These are phyloP conservation scores for Thalassiosira livingstoniorum DNA, from an alignment of 352 stramenopile species.

Conservation along the genomic window DNA sequence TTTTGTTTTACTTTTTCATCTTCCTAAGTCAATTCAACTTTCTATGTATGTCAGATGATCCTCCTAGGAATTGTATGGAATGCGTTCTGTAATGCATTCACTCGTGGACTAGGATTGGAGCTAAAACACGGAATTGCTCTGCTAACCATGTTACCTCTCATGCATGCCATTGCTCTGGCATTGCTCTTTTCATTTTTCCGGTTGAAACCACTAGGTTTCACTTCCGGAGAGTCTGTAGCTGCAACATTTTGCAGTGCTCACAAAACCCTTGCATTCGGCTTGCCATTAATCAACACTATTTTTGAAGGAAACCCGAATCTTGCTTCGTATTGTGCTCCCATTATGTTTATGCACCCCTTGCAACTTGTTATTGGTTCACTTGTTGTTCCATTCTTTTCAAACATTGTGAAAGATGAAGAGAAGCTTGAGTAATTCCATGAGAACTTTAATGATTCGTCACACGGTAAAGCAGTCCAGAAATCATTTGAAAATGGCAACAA, in stretches of 20 bases:
- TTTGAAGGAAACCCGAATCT: slow-evolving; percentile 84
- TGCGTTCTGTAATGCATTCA: slow-evolving; percentile 85
- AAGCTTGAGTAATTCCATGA: too few relatives aligned
- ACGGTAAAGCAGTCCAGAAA: neutral
- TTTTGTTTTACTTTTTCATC: neutral
- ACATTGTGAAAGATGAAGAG: slow-evolving; percentile 46
- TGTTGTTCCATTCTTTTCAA: slow-evolving; percentile 63
- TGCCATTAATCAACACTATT: slow-evolving; percentile 85
- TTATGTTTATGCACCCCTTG: slow-evolving; percentile 86
- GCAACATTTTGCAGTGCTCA: slow-evolving; percentile 80
- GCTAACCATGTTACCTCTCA: slow-evolving; percentile 60
- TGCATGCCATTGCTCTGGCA: slow-evolving; percentile 71
- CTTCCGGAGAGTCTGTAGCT: slow-evolving; percentile 63
- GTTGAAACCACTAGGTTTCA: slow-evolving; percentile 47
- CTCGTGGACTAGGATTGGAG: slow-evolving; percentile 67
- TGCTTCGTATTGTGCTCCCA: slow-evolving; percentile 77
- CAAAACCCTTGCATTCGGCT: slow-evolving; percentile 84
- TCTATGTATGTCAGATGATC: slow-evolving; percentile 57
- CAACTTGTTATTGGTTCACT: slow-evolving; percentile 82
- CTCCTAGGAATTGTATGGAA: slow-evolving; percentile 85
- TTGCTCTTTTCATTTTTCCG: slow-evolving; percentile 70
- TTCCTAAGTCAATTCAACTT: neutral
- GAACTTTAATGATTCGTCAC: neutral
- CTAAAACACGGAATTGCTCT: slow-evolving; percentile 62
- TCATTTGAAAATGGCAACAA: too few relatives aligned